phyloP scores from a whole-genome alignment of 2,329 filamentous ascomycete genomes.

The Fusarium sp. region DNA sequence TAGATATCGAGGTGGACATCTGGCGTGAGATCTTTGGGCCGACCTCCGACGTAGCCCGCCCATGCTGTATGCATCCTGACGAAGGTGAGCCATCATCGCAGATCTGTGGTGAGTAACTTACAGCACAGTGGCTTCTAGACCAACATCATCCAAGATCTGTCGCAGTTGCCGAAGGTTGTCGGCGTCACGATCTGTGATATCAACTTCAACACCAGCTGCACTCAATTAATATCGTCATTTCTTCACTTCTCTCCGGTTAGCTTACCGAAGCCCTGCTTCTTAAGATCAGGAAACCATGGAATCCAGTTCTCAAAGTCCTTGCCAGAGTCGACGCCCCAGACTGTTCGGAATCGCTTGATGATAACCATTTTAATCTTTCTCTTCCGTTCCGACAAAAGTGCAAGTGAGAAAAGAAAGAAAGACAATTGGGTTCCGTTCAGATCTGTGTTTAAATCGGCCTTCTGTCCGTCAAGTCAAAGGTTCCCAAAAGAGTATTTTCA shows the following conservation, averaged over 20 bases:
- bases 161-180: background rate
- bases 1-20: background rate
- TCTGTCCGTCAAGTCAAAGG: background rate
- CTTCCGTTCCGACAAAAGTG: fast-evolving
- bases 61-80: background rate
- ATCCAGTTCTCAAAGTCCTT: background rate
- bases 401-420: fast-evolving
- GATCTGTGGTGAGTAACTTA: fast-evolving
- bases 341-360: background rate
- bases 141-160: background rate
- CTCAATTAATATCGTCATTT: fast-evolving
- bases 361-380: fast-evolving
- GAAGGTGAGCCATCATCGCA: fast-evolving
- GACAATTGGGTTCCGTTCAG: fast-evolving
- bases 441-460: background rate
- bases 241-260: fast-evolving
- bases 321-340: background rate
- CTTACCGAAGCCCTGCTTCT: background rate
- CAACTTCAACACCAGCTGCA: background rate
- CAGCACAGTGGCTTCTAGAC: background rate
- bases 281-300: background rate
- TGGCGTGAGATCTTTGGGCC: fast-evolving
- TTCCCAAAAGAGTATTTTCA: background rate
- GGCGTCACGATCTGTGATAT: background rate
- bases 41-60: background rate